Evolutionary conservation across 2,329 filamentous ascomycete genomes (phyloP), one percentile per base, ranked within the genome.

Genomic region (Fusarium sambucinum): DNA sequence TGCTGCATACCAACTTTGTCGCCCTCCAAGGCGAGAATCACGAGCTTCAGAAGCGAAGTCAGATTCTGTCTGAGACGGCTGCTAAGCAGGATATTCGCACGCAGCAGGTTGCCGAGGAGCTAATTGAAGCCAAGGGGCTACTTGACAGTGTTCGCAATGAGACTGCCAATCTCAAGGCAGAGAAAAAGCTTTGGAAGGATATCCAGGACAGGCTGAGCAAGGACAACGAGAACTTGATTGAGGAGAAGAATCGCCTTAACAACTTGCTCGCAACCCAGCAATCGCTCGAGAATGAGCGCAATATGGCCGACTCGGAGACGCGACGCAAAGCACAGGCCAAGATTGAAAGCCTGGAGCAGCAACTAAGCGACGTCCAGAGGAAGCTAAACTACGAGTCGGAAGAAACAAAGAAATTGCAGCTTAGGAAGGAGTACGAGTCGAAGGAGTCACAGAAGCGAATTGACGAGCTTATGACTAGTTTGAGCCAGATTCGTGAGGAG

Each of bases 141-240:
- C 84, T 92, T 5, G 95, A 99, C 75, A 94, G 93, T 74, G 87
- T 97, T 79, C 91, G 94, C 53, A 94, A 93, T 69, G 96, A 99
- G 77, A 93, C 90, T 55, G 90, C 94, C 17, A 97, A 98, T 75
- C 86, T 97, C 33, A 97, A 97, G 78, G 94, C 95, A 0, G 95
- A 98, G 79, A 97, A 97, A 81, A 92, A 93, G 37, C 85, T 99
- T 12, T 97, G 92, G 92, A 97, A 96, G 81, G 93, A 91, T 57
- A 97, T 97, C 33, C 94, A 98, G 77, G 90, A 92, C 67, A 90
- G 96, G 53, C 84, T 98, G 42, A 91, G 88, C 66, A 93, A 96
- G 73, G 94, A 98, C 75, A 97, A 96, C 68, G 93, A 97, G 75
- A 88, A 83, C 21, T 83, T 98, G 14, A 86, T 92, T 41, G 92